These are phyloP conservation scores for Nephelium lappaceum DNA, from an alignment of 345 rosid genomes.

Conservation along the genomic window DNA sequence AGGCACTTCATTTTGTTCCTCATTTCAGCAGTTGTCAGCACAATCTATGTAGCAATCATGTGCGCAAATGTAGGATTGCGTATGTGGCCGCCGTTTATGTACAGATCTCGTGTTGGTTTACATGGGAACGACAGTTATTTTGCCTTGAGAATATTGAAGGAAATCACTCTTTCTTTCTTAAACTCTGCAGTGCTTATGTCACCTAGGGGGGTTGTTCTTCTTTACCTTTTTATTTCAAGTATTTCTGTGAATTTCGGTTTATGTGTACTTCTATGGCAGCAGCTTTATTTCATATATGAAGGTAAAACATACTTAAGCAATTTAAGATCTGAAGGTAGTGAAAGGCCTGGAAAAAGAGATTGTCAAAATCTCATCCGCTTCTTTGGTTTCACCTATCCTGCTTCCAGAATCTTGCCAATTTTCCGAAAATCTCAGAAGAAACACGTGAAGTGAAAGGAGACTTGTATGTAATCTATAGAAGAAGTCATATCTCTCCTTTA, in stretches of 20 bases:
- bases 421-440: slow-evolving; percentile 52
- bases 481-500: background rate
- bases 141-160: slow-evolving; percentile 49
- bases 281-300: slow-evolving; percentile 72
- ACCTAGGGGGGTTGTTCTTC: slow-evolving; percentile 65
- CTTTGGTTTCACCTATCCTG: slow-evolving; percentile 62
- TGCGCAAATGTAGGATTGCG: slow-evolving; percentile 48
- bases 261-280: slow-evolving; percentile 81
- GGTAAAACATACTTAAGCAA: slow-evolving; percentile 80
- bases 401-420: slow-evolving; percentile 55
- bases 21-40: slow-evolving; percentile 60
- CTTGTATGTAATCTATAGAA: background rate
- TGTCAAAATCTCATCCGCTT: slow-evolving; percentile 69
- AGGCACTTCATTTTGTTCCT: slow-evolving; percentile 66
- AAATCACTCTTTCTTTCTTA: slow-evolving; percentile 44
- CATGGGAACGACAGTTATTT: slow-evolving; percentile 23
- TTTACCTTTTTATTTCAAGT: slow-evolving; percentile 73
- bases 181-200: slow-evolving; percentile 60
- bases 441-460: slow-evolving; percentile 52
- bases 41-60: slow-evolving; percentile 46
- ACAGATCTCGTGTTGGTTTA: slow-evolving; percentile 15
- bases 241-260: slow-evolving; percentile 73
- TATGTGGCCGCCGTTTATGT: slow-evolving; percentile 53
- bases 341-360: slow-evolving; percentile 50
- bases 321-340: slow-evolving; percentile 55